phyloP scores from a whole-genome alignment of 495 filamentous ascomycete species.

The Penicillium coffeae region DNA sequence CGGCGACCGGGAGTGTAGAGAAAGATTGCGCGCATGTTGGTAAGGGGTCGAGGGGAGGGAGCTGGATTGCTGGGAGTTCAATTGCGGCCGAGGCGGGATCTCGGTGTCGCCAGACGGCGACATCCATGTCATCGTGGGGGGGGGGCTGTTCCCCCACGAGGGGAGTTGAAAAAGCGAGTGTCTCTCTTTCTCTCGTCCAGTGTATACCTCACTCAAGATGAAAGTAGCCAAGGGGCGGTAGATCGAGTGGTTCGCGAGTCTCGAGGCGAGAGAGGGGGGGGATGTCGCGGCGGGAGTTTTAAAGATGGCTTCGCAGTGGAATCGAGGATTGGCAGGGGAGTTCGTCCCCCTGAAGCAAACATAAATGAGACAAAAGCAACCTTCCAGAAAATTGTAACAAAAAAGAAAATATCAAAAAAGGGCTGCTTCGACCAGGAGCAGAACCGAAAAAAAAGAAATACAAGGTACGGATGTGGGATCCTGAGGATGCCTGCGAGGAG shows the following conservation, averaged over 20 bases:
- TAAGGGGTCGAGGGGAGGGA: slow-evolving; percentile 94
- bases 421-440: slow-evolving; percentile 24
- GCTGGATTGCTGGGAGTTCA: slow-evolving; percentile 69
- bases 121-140: slow-evolving; percentile 42
- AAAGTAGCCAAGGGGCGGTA: not conserved
- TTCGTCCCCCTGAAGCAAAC: not conserved
- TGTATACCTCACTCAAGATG: not conserved
- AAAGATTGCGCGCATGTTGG: slow-evolving; percentile 79
- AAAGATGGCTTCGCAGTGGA: not conserved
- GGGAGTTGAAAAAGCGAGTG: not conserved
- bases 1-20: slow-evolving; percentile 79
- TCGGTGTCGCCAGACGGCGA: slow-evolving; percentile 36
- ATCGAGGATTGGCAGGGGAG: not conserved
- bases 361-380: not conserved
- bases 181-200: not conserved
- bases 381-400: not conserved
- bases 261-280: not conserved
- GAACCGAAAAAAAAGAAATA: not conserved
- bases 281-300: not conserved
- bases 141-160: slow-evolving; percentile 38
- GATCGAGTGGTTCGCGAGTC: not conserved
- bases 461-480: not conserved
- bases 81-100: slow-evolving; percentile 37
- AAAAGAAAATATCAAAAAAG: slow-evolving; percentile 9
- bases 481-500: not conserved